phyloP scores from a whole-genome alignment of 768 basidiomycete genomes.

The Russula griseocarnosa region DNA sequence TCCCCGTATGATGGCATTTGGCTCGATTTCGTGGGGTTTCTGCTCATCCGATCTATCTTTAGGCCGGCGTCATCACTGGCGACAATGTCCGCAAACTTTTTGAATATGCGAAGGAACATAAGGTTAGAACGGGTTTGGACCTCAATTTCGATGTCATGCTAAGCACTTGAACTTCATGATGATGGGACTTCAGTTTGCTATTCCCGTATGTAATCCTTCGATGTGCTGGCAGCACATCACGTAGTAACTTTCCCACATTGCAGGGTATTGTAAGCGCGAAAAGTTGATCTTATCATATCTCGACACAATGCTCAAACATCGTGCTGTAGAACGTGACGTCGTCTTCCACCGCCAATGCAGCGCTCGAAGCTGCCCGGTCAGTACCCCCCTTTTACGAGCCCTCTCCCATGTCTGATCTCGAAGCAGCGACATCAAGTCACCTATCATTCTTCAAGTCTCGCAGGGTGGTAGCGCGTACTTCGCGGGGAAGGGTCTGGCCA shows the following conservation, averaged over 20 bases:
- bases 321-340: constrained; percentile 84
- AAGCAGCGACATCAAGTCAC: constrained; percentile 86
- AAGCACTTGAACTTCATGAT: constrained; percentile 16
- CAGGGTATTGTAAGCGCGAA: constrained; percentile 70
- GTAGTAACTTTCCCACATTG: constrained; percentile 21
- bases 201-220: constrained; percentile 57
- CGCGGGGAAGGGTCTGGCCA: constrained; percentile 92
- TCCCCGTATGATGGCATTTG: constrained; percentile 55
- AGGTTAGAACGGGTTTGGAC: constrained; percentile 49
- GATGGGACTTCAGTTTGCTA: constrained; percentile 57
- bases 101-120: constrained; percentile 84
- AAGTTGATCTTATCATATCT: constrained; percentile 22
- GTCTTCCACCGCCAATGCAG: constrained; percentile 90
- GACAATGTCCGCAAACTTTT: constrained; percentile 94
- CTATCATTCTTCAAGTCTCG: constrained; percentile 96
- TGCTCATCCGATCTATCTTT: constrained; percentile 17
- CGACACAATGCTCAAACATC: neutral
- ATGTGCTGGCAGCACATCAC: neutral
- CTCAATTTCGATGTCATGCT: constrained; percentile 3
- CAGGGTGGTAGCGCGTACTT: constrained; percentile 96
- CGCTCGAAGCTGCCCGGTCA: constrained; percentile 91
- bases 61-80: constrained; percentile 95
- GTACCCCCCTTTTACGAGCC: constrained; percentile 13
- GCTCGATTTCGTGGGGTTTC: neutral
- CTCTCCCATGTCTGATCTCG: constrained; percentile 5